These are phyloP conservation scores for Ustilago bromivora DNA, from an alignment of 1,284 basidiomycete genomes.

Conservation along the genomic window DNA sequence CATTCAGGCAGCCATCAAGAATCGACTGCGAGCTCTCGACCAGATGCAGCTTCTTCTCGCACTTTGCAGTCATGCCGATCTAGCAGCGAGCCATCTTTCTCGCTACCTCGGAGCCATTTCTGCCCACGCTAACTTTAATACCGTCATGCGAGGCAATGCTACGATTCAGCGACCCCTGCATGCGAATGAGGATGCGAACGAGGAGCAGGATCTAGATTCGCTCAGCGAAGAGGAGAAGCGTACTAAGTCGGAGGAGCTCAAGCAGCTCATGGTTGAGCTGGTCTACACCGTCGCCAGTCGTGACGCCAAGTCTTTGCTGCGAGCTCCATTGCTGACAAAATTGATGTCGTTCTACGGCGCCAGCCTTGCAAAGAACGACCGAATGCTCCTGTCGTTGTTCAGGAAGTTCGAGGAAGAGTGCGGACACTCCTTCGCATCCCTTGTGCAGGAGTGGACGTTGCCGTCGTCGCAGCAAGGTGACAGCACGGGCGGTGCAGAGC, in stretches of 20 bases:
- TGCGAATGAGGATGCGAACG: background rate
- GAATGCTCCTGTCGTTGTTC: conserved; percentile 79
- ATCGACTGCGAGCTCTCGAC: conserved; percentile 73
- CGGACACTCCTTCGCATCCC: conserved; percentile 74
- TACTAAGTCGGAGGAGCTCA: conserved; percentile 14
- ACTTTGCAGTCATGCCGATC: conserved; percentile 66
- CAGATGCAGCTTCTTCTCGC: conserved; percentile 74
- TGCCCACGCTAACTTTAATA: conserved; percentile 45
- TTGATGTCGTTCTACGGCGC: conserved; percentile 81
- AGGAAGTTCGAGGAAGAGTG: conserved; percentile 81
- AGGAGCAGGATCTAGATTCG: conserved; percentile 65
- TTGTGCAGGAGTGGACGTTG: conserved; percentile 43
- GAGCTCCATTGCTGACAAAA: conserved; percentile 82
- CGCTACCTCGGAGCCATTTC: conserved; percentile 52
- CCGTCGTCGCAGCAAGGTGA: conserved; percentile 17
- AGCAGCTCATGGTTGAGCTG: conserved; percentile 72
- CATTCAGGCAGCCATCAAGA: conserved; percentile 77
- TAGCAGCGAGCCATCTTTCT: conserved; percentile 31
- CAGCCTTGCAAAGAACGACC: conserved; percentile 77
- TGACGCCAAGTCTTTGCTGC: conserved; percentile 83
- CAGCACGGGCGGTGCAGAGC: background rate
- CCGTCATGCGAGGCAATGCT: conserved; percentile 34
- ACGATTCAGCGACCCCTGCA: conserved; percentile 59
- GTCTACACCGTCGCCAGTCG: conserved; percentile 79
- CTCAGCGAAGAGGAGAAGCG: conserved; percentile 7